These are phyloP conservation scores for Cyberlindnera maritima DNA, from an alignment of 805 yeast species.

Conservation along the genomic window DNA sequence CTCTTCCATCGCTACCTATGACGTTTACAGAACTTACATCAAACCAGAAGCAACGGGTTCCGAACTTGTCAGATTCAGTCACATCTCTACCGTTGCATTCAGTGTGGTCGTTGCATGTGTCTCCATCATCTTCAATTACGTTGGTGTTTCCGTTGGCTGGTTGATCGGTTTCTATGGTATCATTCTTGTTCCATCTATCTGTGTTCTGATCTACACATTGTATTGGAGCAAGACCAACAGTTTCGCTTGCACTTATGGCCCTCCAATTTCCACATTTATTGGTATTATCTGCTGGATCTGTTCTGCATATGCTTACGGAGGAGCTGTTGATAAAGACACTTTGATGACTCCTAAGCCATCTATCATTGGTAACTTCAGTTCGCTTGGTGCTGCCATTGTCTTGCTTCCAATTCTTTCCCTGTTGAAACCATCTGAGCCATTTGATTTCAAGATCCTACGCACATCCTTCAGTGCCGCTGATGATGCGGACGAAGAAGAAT, in stretches of 20 bases:
- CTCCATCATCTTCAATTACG: constrained; percentile 38
- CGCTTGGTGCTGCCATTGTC: constrained; percentile 29
- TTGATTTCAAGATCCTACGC: constrained; percentile 24
- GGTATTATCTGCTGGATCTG: constrained; percentile 29
- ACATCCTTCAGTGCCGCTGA: constrained; percentile 31
- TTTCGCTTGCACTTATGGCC: constrained; percentile 24
- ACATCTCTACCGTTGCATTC: constrained; percentile 35
- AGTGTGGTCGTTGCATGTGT: constrained; percentile 39
- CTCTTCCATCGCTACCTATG: constrained; percentile 39
- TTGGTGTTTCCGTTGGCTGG: constrained; percentile 43
- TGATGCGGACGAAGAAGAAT: constrained; percentile 34
- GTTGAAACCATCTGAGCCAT: constrained; percentile 27
- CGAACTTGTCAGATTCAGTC: constrained; percentile 35
- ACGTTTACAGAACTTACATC: constrained; percentile 38
- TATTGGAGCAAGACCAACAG: constrained; percentile 28
- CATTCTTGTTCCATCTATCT: constrained; percentile 36
- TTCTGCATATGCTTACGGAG: constrained; percentile 20
- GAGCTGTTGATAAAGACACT: constrained; percentile 19
- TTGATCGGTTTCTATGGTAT: constrained; percentile 39
- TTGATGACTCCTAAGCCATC: constrained; percentile 18
- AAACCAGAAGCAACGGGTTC: constrained; percentile 39
- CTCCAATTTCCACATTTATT: constrained; percentile 25
- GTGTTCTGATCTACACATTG: constrained; percentile 32
- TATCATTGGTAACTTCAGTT: constrained; percentile 23
- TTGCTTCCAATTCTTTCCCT: constrained; percentile 30